Base-by-base conservation (phyloP, 148 eudicot genomes). In the Cornus controversa region DNA sequence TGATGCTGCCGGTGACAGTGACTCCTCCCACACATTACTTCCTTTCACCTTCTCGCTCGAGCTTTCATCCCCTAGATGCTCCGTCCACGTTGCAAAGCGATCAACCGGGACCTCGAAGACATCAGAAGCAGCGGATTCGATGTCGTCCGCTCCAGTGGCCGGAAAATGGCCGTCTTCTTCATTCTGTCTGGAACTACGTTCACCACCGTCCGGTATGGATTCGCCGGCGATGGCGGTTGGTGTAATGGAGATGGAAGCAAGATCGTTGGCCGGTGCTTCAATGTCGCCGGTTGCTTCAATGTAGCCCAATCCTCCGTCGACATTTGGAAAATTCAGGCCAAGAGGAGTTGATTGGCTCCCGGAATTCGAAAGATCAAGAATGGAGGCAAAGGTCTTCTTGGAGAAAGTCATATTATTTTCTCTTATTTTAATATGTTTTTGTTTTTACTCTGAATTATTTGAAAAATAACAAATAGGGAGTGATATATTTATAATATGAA, bases 11-110 rank as follows among this genome's bases (percentile, higher is more conserved):
- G 26, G 37, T 64, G 23, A 4, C 18, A 45, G 9, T 2, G 10
- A 28, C 65, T 29, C 50, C 76, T 58, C 50, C 47, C 5, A 11
- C 8, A 10, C 18, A 28, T 72, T 36, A 6, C 75, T 5, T 34
- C 75, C 42, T 67, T 31, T 16, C 42, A 3, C 23, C 14, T 20
- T 34, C 70, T 67, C 70, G 23, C 6, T 7, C 11, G 18, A 67
- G 70, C 70, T 73, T 64, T 73, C 76, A 47, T 11, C 6, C 15
- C 76, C 76, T 73, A 73, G 0, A 25, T 11, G 6, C 42, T 60
- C 76, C 28, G 76, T 73, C 66, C 62, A 13, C 53, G 67, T 73
- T 40, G 8, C 45, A 6, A 40, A 40, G 8, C 45, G 7, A 9
- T 40, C 45, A 40, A 13, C 57, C 20, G 4, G 57, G 57, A 50